phyloP scores from a whole-genome alignment of 257 asterid genomes.

The Gynochthodes officinalis region DNA sequence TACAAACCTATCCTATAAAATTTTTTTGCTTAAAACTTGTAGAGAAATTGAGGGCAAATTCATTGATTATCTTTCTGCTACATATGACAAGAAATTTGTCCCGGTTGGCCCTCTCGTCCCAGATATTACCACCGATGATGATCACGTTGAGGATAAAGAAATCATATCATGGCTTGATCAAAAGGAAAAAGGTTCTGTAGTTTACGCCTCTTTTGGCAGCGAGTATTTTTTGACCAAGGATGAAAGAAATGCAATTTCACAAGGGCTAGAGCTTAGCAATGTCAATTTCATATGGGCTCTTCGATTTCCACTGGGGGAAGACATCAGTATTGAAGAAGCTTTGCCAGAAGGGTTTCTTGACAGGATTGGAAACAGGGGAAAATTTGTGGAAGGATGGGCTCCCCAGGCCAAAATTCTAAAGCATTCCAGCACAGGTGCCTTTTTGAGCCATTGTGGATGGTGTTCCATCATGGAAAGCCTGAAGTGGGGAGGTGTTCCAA shows the following conservation, averaged over 20 bases:
- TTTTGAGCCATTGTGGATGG: slow-evolving; percentile 36
- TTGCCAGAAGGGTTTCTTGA: slow-evolving; percentile 25
- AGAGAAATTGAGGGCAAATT: slow-evolving; percentile 27
- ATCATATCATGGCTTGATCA: slow-evolving; percentile 19
- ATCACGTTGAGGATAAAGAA: neutral
- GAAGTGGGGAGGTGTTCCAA: slow-evolving; percentile 27
- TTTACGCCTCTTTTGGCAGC: slow-evolving; percentile 27
- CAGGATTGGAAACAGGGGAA: slow-evolving; percentile 18
- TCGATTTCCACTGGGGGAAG: slow-evolving; percentile 23
- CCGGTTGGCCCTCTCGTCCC: slow-evolving; percentile 29
- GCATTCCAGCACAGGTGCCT: slow-evolving; percentile 22
- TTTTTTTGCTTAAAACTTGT: slow-evolving; percentile 12
- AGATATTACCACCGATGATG: neutral
- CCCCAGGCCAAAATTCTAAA: slow-evolving; percentile 25
- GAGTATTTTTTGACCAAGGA: slow-evolving; percentile 25
- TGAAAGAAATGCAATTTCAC: slow-evolving; percentile 19
- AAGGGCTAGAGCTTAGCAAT: slow-evolving; percentile 23
- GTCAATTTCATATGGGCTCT: slow-evolving; percentile 30
- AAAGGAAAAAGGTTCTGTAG: slow-evolving; percentile 15
- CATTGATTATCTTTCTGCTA: slow-evolving; percentile 1
- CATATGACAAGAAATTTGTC: slow-evolving; percentile 10
- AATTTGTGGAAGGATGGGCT: slow-evolving; percentile 28
- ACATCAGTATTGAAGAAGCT: slow-evolving; percentile 3
- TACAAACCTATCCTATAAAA: slow-evolving; percentile 6
- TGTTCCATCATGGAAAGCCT: slow-evolving; percentile 26